Conservation (phyloP, 2,329 filamentous ascomycete species). For the Ramularia endophylla region DNA sequence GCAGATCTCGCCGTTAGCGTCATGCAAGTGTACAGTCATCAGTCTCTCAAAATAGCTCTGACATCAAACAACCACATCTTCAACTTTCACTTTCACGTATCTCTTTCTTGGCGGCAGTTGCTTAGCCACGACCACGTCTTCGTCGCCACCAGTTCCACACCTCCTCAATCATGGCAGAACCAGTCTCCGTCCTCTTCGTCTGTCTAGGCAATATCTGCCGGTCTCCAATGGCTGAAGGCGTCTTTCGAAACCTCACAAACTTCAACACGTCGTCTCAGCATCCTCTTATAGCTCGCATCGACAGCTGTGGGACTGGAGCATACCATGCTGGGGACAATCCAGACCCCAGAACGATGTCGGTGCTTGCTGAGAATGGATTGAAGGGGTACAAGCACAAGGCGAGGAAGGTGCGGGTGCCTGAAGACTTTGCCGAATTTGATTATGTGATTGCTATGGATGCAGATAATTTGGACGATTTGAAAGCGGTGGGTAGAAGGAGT, state of each 20-base stretch:
- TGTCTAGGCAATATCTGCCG: slow-evolving; percentile 93
- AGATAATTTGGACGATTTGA: slow-evolving; percentile 67
- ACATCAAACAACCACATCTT: too few species aligned
- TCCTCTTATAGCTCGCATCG: slow-evolving; percentile 60
- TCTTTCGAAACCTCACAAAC: slow-evolving; percentile 67
- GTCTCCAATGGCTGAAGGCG: slow-evolving; percentile 93
- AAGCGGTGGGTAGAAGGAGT: slow-evolving; percentile 51
- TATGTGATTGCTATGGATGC: slow-evolving; percentile 95
- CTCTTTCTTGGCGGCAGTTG: too few species aligned
- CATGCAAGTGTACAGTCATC: too few species aligned
- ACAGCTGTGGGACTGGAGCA: slow-evolving; percentile 84
- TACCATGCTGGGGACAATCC: slow-evolving; percentile 76
- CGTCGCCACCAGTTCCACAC: slow-evolving; percentile 3
- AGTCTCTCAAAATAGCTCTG: too few species aligned
- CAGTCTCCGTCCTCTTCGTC: slow-evolving; percentile 78
- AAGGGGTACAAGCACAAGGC: slow-evolving; percentile 70
- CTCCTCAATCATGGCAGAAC: slow-evolving; percentile 23
- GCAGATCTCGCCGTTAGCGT: too few species aligned
- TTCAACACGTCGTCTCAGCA: slow-evolving; percentile 44
- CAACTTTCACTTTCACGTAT: too few species aligned
- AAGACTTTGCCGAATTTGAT: slow-evolving; percentile 80
- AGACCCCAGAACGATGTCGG: slow-evolving; percentile 77
- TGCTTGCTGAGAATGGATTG: slow-evolving; percentile 63
- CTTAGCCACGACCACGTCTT: too few species aligned
- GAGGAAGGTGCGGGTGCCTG: slow-evolving; percentile 59